Evolutionary conservation across 768 basidiomycete species (phyloP).

Genomic region (Kwoniella shandongensis): DNA sequence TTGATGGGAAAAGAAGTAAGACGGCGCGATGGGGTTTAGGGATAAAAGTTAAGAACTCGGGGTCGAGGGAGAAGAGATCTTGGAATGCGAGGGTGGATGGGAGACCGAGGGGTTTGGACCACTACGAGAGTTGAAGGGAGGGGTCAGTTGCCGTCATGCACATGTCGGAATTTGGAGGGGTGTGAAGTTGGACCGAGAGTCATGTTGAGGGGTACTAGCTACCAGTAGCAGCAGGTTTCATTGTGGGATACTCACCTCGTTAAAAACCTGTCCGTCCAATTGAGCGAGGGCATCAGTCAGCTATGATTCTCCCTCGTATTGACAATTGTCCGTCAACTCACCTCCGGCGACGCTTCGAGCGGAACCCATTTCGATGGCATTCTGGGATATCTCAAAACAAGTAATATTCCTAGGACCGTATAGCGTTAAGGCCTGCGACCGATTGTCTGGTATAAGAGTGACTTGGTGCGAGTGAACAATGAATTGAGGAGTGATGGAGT

Average conservation of each 20-base stretch:
- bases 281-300: not conserved
- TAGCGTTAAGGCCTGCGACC: too few species aligned
- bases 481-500: too few species aligned
- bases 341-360: conserved; percentile 49
- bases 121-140: conserved; percentile 24
- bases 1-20: conserved; percentile 77
- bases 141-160: not conserved
- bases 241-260: conserved; percentile 32
- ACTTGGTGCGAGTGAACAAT: too few species aligned
- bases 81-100: conserved; percentile 46
- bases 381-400: too few species aligned
- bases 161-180: not conserved
- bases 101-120: conserved; percentile 47
- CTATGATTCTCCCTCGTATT: too few species aligned
- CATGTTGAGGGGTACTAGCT: too few species aligned
- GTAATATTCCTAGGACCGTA: too few species aligned
- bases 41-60: conserved; percentile 69
- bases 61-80: conserved; percentile 52
- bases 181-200: not conserved
- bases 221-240: not conserved
- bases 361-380: conserved; percentile 53
- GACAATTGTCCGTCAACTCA: too few species aligned
- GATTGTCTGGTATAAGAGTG: too few species aligned
- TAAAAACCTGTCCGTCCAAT: conserved; percentile 37
- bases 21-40: conserved; percentile 77